Base-by-base conservation (phyloP, 805 yeast genomes). In the Metschnikowia dekortorum region DNA sequence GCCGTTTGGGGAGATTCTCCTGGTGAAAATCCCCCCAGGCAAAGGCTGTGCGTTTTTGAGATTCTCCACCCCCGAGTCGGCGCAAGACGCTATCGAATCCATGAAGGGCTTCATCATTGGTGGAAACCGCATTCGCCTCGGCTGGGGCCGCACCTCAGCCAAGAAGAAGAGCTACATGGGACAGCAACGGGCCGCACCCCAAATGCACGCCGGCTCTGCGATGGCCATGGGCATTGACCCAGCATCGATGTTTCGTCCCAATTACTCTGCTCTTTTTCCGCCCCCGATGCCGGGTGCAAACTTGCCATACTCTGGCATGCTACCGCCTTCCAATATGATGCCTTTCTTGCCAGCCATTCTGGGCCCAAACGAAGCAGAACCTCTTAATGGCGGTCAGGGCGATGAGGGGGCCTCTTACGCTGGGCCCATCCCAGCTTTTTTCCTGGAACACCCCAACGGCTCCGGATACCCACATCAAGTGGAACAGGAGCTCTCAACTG, bases 61-160 rank as follows among this genome's bases (percentile, higher is more conserved):
- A 66, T 90, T 80, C 64, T 80, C 82, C 38, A 81, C 84, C 47
- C 75, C 96, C 50, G 81, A 82, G 40, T 83, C 88, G 57, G 97
- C 97, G 1, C 97, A 91, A 67, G 77, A 77, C 48, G 96, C 97
- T 9, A 87, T 90, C 54, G 75, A 81, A 34, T 86, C 84, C 55
- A 86, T 90, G 95, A 96, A 90, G 68, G 96, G 96, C 8, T 88
- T 83, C 63, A 89, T 89, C 35, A 84, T 90, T 58, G 92, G 91
- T 46, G 90, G 88, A 51, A 84, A 88, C 50, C 78, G 92, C 53
- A 83, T 90, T 44, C 76, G 96, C 59, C 76, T 90, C 51, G 84
- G 92, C 47, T 90, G 97, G 97, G 97, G 97, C 31, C 78, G 89
- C 57, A 75, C 46, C 39, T 69, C 71, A 1, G 46, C 49, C 33